Evolutionary conservation across 176 grass and related monocot species (phyloP).

Genomic region (Microstegium vimineum): DNA sequence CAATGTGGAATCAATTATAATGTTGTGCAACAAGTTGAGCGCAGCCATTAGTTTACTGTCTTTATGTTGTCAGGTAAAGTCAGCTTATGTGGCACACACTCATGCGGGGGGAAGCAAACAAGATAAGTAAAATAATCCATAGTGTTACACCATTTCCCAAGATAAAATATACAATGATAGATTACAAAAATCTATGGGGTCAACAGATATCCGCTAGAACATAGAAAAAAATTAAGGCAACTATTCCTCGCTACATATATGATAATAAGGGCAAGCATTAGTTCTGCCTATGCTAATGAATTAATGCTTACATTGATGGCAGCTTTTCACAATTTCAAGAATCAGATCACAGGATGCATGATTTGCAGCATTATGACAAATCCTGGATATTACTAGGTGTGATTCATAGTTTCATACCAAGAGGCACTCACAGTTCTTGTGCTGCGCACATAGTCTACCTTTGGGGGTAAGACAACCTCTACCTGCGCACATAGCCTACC

Average conservation of each 20-base stretch:
- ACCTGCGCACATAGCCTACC: too few species aligned
- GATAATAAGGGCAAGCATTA: background rate
- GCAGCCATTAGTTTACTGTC: background rate
- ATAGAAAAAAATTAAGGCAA: conserved; percentile 7
- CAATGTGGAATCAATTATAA: conserved; percentile 31
- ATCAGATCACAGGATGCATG: background rate
- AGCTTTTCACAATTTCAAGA: background rate
- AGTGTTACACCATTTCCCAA: conserved; percentile 14
- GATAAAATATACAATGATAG: background rate
- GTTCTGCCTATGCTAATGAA: conserved; percentile 12
- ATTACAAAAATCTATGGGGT: conserved; percentile 5
- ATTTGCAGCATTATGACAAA: conserved; percentile 10
- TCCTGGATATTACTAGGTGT: background rate
- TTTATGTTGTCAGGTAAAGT: conserved; percentile 25
- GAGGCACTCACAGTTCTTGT: background rate
- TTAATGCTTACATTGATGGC: conserved; percentile 20
- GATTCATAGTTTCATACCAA: background rate
- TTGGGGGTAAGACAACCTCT: background rate
- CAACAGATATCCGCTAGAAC: background rate
- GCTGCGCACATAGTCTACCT: too few species aligned
- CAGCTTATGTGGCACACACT: conserved; percentile 38
- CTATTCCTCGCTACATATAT: background rate
- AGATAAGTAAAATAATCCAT: conserved; percentile 10
- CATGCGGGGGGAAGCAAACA: conserved; percentile 23
- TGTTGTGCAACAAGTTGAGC: conserved; percentile 27